phyloP scores from a whole-genome alignment of 2,329 filamentous ascomycete species.

The Ophiocordyceps camponoti-saundersi region DNA sequence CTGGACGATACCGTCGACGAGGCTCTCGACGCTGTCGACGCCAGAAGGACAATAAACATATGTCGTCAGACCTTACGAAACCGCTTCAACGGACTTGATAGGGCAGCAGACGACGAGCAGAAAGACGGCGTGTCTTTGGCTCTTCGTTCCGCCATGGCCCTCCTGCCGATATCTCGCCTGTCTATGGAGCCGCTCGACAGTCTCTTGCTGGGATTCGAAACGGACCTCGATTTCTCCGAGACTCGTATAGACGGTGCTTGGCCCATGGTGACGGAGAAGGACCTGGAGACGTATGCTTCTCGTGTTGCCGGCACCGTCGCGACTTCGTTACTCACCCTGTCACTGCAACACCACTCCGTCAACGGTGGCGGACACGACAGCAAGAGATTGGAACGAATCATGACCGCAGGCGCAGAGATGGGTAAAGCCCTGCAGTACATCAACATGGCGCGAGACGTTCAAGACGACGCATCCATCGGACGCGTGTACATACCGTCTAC shows the following conservation, averaged over 20 bases:
- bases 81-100: neutral
- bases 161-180: neutral
- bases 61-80: neutral
- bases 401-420: constrained; percentile 45
- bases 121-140: neutral
- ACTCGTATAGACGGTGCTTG: neutral
- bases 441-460: constrained; percentile 61
- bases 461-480: constrained; percentile 44
- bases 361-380: constrained; percentile 2
- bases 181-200: constrained; percentile 37
- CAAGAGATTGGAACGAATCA: constrained; percentile 18
- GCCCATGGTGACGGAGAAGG: constrained; percentile 40
- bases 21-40: constrained; percentile 19
- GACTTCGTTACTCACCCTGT: constrained; percentile 37
- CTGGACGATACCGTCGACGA: constrained; percentile 61
- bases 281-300: constrained; percentile 46
- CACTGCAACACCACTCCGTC: neutral
- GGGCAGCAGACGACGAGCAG: neutral
- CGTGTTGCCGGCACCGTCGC: constrained; percentile 59
- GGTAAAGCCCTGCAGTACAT: constrained; percentile 61
- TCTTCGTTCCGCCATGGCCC: neutral
- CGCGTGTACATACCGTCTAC: constrained; percentile 51
- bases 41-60: constrained; percentile 5
- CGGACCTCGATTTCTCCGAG: constrained; percentile 39
- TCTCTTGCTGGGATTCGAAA: constrained; percentile 51